These are phyloP conservation scores for Kodamaea lidongshanica DNA, from an alignment of 805 yeast genomes.

Conservation along the genomic window DNA sequence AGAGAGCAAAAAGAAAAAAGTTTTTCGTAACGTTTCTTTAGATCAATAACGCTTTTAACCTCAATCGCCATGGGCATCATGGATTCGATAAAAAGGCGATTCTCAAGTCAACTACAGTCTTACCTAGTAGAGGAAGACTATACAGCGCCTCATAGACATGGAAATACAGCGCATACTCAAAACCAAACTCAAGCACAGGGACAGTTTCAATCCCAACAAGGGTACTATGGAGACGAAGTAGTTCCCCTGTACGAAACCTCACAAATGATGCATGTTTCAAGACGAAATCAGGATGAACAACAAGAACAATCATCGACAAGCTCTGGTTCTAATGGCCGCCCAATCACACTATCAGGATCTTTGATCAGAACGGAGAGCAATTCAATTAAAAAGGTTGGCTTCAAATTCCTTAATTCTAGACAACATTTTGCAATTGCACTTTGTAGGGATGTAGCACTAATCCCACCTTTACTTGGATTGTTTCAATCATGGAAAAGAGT, in stretches of 20 bases:
- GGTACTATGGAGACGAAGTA: constrained; percentile 26
- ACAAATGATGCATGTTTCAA: constrained; percentile 20
- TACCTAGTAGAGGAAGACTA: constrained; percentile 31
- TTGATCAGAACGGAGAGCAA: constrained; percentile 14
- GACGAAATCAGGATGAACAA: too few relatives aligned
- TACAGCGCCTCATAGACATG: constrained; percentile 13
- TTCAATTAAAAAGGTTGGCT: constrained; percentile 51
- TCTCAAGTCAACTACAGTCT: constrained; percentile 22
- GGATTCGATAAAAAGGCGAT: constrained; percentile 21
- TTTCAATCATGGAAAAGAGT: constrained; percentile 38
- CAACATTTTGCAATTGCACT: constrained; percentile 71
- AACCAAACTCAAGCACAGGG: constrained; percentile 7
- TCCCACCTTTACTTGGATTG: constrained; percentile 58
- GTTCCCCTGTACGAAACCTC: constrained; percentile 40
- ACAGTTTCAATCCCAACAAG: constrained; percentile 1
- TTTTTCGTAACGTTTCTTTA: too few relatives aligned
- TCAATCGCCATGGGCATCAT: constrained; percentile 24
- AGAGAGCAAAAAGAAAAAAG: too few relatives aligned
- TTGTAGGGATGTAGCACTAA: constrained; percentile 71
- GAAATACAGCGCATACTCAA: constrained; percentile 4
- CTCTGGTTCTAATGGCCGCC: too few relatives aligned
- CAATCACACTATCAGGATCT: too few relatives aligned
- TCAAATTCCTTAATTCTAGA: constrained; percentile 64
- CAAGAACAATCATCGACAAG: too few relatives aligned
- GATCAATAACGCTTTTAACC: too few relatives aligned